Evolutionary conservation across 257 asterid species (phyloP).

Genomic region (Eucommia ulmoides): DNA sequence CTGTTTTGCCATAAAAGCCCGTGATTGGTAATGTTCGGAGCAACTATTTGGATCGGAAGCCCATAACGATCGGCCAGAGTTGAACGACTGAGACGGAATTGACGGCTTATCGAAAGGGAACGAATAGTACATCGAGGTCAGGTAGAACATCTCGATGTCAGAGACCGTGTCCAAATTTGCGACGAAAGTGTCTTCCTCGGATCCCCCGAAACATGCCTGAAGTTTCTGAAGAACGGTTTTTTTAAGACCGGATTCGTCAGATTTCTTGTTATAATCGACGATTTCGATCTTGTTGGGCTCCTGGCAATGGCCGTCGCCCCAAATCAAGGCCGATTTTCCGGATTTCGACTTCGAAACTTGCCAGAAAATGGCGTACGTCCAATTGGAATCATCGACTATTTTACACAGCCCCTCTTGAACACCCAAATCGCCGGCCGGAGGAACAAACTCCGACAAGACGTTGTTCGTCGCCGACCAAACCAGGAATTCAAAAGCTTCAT

Average conservation of each 20-base stretch:
- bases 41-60: conserved; percentile 43
- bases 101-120: conserved; percentile 97
- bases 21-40: conserved; percentile 55
- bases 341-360: conserved; percentile 84
- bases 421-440: conserved; percentile 56
- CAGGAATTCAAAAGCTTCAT: conserved; percentile 63
- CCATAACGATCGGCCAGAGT: conserved; percentile 79
- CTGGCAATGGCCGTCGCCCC: conserved; percentile 91
- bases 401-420: conserved; percentile 59
- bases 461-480: conserved; percentile 65
- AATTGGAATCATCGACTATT: conserved; percentile 70
- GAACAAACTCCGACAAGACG: conserved; percentile 54
- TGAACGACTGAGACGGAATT: conserved; percentile 83
- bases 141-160: conserved; percentile 66
- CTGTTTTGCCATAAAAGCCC: conserved; percentile 54
- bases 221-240: conserved; percentile 60
- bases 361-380: conserved; percentile 91
- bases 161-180: conserved; percentile 61
- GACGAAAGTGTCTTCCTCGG: conserved; percentile 55
- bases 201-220: conserved; percentile 63
- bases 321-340: conserved; percentile 80
- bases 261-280: conserved; percentile 12
- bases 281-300: conserved; percentile 32
- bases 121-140: conserved; percentile 69
- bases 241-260: conserved; percentile 28